Base-by-base conservation (phyloP, 345 rosid genomes). In the Melastoma malabathricum region DNA sequence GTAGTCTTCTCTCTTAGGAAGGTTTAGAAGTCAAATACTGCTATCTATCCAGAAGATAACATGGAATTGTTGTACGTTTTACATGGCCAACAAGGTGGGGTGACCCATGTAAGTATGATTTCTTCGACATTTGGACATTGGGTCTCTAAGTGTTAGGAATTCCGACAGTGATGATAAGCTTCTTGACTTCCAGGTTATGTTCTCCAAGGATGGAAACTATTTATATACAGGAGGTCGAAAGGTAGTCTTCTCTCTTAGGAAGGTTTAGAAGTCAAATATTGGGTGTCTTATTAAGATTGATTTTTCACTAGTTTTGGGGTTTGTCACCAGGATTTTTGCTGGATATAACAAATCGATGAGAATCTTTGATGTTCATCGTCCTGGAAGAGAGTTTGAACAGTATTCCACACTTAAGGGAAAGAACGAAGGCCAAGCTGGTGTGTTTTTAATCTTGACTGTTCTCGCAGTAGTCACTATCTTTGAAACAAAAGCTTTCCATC, bases 31-130 rank as follows among this genome's bases (percentile, higher is more conserved):
- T 27, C 31, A 27, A 27, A 27, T 6, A 27, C 95, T 54, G 97
- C 93, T 52, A 65, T 92, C 54, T 84, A 80, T 60, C 78, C 81
- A 64, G 98, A 92, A 72, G 97, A 92, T 48, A 87, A 84, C 59
- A 87, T 92, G 98, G 98, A 92, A 74, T 86, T 82, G 39, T 64
- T 87, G 19, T 92, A 87, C 52, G 67, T 92, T 66, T 71, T 92
- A 58, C 95, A 87, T 73, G 97, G 98, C 50, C 98, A 92, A 64
- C 93, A 84, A 75, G 95, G 95, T 47, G 98, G 98, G 29, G 57
- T 92, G 59, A 92, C 97, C 34, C 98, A 84, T 67, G 97, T 92
- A 77, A 80, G 83, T 69, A 59, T 48, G 13, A 49, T 56, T 46
- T 16, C 15, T 59, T 25, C n/a, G 56, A 56, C 2, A 51, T 27